These are phyloP conservation scores for Xylaria venustula DNA, from an alignment of 495 filamentous ascomycete genomes.

Conservation along the genomic window DNA sequence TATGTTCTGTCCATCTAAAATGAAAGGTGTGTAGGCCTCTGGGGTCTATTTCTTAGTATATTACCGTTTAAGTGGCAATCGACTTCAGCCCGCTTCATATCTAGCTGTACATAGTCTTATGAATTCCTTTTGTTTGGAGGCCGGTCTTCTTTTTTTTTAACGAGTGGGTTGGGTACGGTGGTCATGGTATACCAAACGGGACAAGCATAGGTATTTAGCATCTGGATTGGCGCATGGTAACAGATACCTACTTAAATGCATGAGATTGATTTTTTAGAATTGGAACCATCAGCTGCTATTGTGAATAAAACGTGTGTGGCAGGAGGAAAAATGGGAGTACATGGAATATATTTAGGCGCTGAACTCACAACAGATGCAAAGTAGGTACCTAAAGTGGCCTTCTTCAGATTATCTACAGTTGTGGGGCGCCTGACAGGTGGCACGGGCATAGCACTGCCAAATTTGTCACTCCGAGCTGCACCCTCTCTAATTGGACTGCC, in stretches of 20 bases:
- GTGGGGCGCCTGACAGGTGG: too few relatives aligned
- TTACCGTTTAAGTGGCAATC: slow-evolving; percentile 8
- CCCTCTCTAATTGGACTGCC: not conserved
- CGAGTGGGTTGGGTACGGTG: slow-evolving; percentile 22
- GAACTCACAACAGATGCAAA: too few relatives aligned
- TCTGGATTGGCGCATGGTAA: slow-evolving; percentile 14
- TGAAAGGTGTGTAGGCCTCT: slow-evolving; percentile 29
- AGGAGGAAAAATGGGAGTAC: too few relatives aligned
- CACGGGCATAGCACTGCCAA: slow-evolving; percentile 2
- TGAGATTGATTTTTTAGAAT: not conserved
- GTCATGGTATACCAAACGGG: slow-evolving; percentile 32
- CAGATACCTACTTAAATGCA: slow-evolving; percentile 5
- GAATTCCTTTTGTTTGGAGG: slow-evolving; percentile 13
- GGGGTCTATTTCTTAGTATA: slow-evolving; percentile 24
- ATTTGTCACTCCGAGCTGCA: not conserved
- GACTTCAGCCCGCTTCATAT: not conserved
- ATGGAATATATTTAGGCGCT: too few relatives aligned
- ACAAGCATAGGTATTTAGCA: slow-evolving; percentile 24
- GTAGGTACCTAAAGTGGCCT: too few relatives aligned
- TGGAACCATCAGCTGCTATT: not conserved
- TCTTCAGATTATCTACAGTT: too few relatives aligned
- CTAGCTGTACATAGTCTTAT: slow-evolving; percentile 40
- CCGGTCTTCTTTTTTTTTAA: slow-evolving; percentile 12
- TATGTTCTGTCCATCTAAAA: slow-evolving; percentile 79
- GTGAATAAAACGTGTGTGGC: not conserved